Evolutionary conservation across 140 eudicot genomes (phyloP), one percentile per base, ranked within the genome.

Genomic region (Cichorium intybus): DNA sequence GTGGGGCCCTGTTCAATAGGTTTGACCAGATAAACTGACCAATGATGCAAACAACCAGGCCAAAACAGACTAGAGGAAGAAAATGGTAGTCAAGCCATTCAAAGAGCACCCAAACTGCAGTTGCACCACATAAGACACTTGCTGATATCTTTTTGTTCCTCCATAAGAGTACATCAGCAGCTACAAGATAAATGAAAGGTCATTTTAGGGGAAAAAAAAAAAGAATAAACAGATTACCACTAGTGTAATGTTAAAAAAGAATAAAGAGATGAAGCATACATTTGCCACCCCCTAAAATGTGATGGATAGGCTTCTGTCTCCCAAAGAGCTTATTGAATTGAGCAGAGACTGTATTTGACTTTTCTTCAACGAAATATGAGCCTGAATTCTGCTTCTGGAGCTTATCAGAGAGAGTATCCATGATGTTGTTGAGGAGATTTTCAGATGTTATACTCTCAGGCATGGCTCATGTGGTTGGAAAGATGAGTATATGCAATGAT

Each of bases 141-240:
- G 89, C 89, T 46, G 98, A 85, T 63, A 92, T 85, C 81, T 92
- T 92, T 77, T 92, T 92, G 87, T 92, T 83, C 87, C 98, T 87
- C 98, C 98, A 92, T 43, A 92, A 71, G 57, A 92, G 79, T 66
- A 85, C 87, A 81, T 92, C 98, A 58, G 95, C 95, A 76, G 98
- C 98, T 92, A 72, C 51, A 65, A 37, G 64, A 24, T 26, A 5
- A 29, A 62, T 24, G 1, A 21, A 47, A 48, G 5, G 7, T 24
- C 27, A 24, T 14, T n/a, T 45, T 17, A 45, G 23, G 11, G 43
- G 33, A 41, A 33, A 34, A 24, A 0, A 6, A 18, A 16, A n/a
- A 2, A 1, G 0, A 17, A 49, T 12, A 20, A 2, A 24, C n/a
- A n/a, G n/a, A n/a, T n/a, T 33, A 27, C 6, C 18, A 52, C 34